Conservation (phyloP, 2,329 filamentous ascomycete species). For the Akanthomyces dipterigenus region DNA sequence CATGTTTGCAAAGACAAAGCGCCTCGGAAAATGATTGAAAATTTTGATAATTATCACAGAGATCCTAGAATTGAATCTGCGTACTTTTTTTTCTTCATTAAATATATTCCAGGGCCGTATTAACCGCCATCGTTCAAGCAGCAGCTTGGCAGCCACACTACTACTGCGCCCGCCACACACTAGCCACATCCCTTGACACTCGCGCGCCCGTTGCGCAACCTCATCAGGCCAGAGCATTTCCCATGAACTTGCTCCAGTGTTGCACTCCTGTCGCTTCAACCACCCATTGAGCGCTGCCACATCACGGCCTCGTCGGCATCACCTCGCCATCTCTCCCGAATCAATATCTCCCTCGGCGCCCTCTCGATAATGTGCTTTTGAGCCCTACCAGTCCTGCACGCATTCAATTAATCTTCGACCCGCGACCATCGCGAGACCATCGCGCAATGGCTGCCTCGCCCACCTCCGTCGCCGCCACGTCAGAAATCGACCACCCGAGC, state of each 20-base stretch:
- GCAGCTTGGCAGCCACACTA: not conserved
- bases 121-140: too few relatives aligned
- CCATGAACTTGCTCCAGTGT: not conserved
- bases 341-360: not conserved
- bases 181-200: conserved; percentile 8
- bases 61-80: too few relatives aligned
- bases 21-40: not conserved
- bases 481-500: conserved; percentile 39
- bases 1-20: not conserved
- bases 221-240: conserved; percentile 6
- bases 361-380: conserved; percentile 1
- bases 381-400: conserved; percentile 2
- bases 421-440: conserved; percentile 4
- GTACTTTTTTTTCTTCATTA: too few relatives aligned
- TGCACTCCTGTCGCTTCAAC: not conserved
- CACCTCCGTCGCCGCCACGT: conserved; percentile 34
- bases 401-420: conserved; percentile 4
- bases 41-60: too few relatives aligned
- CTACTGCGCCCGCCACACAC: not conserved
- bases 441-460: conserved; percentile 33
- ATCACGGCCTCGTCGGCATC: not conserved
- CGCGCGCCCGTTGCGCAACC: not conserved
- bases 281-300: conserved; percentile 6
- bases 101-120: too few relatives aligned
- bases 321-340: not conserved